phyloP scores from a whole-genome alignment of 345 rosid genomes.

The Melaleuca quinquenervia region DNA sequence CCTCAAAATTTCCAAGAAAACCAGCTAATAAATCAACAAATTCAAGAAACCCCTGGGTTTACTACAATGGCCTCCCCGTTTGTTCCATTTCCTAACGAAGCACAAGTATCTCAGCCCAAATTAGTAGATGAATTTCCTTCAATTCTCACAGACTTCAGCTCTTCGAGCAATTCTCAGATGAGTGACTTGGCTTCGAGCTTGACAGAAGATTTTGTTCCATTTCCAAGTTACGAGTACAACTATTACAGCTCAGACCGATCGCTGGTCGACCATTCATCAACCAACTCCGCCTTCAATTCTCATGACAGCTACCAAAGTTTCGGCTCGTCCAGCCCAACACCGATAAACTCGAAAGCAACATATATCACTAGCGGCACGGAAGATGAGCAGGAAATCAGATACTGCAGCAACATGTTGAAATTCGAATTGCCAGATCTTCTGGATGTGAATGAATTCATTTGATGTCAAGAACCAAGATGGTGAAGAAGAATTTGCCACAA shows the following conservation, averaged over 20 bases:
- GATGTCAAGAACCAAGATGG: not conserved
- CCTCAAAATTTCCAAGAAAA: conserved; percentile 18
- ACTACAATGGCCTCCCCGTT: not conserved
- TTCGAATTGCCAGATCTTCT: conserved; percentile 51
- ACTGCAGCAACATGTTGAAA: conserved; percentile 44
- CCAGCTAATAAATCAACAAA: conserved; percentile 5
- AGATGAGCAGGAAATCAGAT: conserved; percentile 67
- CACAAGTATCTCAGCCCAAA: conserved; percentile 1
- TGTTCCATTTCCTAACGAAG: not conserved
- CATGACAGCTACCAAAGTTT: conserved; percentile 17
- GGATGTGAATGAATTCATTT: conserved; percentile 50
- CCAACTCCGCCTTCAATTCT: conserved; percentile 13
- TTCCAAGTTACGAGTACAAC: conserved; percentile 3
- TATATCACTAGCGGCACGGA: conserved; percentile 47
- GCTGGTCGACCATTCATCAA: not conserved
- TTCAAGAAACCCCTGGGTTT: not conserved
- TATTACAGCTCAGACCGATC: conserved; percentile 4
- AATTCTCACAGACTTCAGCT: not conserved
- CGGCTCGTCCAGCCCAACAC: conserved; percentile 43
- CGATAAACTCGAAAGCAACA: conserved; percentile 51
- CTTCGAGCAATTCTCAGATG: conserved; percentile 1
- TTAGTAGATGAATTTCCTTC: not conserved
- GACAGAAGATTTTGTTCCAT: conserved; percentile 15
- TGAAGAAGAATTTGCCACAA: not conserved
- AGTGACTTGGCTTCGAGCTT: conserved; percentile 1